Evolutionary conservation across 352 stramenopile species (phyloP).

Genomic region (Globisporangium cystogenes): DNA sequence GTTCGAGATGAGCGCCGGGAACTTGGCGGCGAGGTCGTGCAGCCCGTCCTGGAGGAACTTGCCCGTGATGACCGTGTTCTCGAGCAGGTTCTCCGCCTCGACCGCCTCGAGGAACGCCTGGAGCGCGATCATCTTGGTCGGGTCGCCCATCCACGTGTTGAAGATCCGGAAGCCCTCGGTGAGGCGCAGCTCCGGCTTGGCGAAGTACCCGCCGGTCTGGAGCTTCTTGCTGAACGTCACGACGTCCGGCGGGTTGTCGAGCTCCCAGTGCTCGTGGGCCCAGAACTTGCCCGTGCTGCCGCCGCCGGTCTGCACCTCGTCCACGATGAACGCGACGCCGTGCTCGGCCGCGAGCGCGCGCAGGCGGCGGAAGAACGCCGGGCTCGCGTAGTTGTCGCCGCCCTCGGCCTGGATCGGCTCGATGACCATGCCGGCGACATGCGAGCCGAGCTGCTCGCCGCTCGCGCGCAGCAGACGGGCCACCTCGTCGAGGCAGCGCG

Average conservation of each 20-base stretch:
- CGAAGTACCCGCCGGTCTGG: slow-evolving; percentile 79
- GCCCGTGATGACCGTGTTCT: slow-evolving; percentile 71
- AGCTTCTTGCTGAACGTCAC: slow-evolving; percentile 88
- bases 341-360: slow-evolving; percentile 49
- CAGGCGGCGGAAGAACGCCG: slow-evolving; percentile 58
- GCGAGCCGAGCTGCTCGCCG: slow-evolving; percentile 20
- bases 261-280: slow-evolving; percentile 77
- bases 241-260: slow-evolving; percentile 70
- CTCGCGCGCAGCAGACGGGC: slow-evolving; percentile 45
- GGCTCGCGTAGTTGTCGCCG: slow-evolving; percentile 74
- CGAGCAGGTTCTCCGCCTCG: slow-evolving; percentile 48
- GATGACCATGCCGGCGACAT: slow-evolving; percentile 74
- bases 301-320: slow-evolving; percentile 81
- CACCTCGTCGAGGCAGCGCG: slow-evolving; percentile 58
- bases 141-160: slow-evolving; percentile 88
- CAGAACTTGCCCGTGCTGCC: slow-evolving; percentile 83
- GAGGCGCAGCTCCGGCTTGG: slow-evolving; percentile 67
- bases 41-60: slow-evolving; percentile 59
- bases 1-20: slow-evolving; percentile 57
- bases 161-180: slow-evolving; percentile 78
- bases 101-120: slow-evolving; percentile 71
- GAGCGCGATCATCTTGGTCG: slow-evolving; percentile 78
- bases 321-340: slow-evolving; percentile 76
- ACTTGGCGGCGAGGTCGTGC: slow-evolving; percentile 32
- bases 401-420: slow-evolving; percentile 82